Evolutionary conservation across 2,329 filamentous ascomycete species (phyloP).

Genomic region (Ophiostoma ips): DNA sequence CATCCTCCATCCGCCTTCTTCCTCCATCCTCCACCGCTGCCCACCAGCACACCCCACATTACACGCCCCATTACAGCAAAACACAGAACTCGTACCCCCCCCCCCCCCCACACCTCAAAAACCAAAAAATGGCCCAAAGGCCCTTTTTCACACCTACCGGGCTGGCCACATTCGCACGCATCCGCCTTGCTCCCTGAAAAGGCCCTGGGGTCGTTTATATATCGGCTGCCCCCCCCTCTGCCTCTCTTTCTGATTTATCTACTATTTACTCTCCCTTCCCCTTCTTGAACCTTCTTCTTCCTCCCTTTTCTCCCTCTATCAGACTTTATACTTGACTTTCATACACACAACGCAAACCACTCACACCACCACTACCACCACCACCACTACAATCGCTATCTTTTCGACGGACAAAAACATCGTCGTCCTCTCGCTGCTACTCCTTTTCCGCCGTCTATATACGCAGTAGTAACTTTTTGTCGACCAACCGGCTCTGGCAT

Average conservation of each 20-base stretch:
- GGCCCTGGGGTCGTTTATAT: conserved; percentile 13
- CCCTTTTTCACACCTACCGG: conserved; percentile 11
- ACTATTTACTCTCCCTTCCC: conserved; percentile 1
- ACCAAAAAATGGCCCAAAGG: conserved; percentile 6
- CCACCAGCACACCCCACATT: conserved; percentile 11
- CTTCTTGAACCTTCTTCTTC: neutral
- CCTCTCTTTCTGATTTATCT: neutral
- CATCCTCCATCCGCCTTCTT: neutral
- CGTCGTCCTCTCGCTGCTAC: too few species aligned
- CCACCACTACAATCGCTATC: too few species aligned
- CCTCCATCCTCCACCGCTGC: conserved; percentile 6
- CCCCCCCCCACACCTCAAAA: neutral
- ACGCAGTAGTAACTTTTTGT: too few species aligned
- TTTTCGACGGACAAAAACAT: too few species aligned
- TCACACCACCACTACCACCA: neutral
- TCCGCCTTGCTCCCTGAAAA: neutral
- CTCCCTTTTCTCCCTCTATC: neutral
- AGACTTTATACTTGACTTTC: neutral
- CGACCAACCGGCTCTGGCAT: too few species aligned
- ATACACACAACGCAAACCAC: neutral
- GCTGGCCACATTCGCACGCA: conserved; percentile 1
- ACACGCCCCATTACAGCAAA: conserved; percentile 7
- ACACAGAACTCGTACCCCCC: too few species aligned
- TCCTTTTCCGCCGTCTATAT: too few species aligned
- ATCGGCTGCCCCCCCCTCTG: conserved; percentile 10